Evolutionary conservation across 371 early-diverging fungal species (phyloP).

Genomic region (Mucor saturninus): DNA sequence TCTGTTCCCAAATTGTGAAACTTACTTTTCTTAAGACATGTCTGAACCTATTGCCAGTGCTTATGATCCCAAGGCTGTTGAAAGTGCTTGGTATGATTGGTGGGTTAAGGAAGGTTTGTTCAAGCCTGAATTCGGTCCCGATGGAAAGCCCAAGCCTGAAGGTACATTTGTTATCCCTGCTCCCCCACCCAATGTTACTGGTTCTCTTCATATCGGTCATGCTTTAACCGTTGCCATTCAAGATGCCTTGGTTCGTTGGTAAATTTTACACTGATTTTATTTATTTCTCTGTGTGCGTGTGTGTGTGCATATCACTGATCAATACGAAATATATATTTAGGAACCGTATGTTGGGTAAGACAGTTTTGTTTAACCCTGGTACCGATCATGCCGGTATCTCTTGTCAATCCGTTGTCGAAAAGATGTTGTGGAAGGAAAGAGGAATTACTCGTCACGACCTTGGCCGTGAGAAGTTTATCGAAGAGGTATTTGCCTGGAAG

Average conservation of each 20-base stretch:
- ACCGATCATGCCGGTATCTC: slow-evolving; percentile 99
- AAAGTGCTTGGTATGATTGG: slow-evolving; percentile 96
- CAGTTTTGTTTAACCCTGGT: slow-evolving; percentile 97
- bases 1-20: background rate
- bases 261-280: slow-evolving; percentile 1
- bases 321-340: slow-evolving; percentile 30
- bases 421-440: slow-evolving; percentile 85
- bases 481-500: slow-evolving; percentile 98
- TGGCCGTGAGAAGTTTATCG: slow-evolving; percentile 93
- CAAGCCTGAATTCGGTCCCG: slow-evolving; percentile 79
- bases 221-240: slow-evolving; percentile 97
- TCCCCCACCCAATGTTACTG: slow-evolving; percentile 99
- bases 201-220: slow-evolving; percentile 98
- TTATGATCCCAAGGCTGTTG: slow-evolving; percentile 95
- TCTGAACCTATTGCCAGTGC: slow-evolving; percentile 77
- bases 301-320: background rate
- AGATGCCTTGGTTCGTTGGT: slow-evolving; percentile 97
- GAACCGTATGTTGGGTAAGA: slow-evolving; percentile 98
- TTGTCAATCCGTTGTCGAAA: slow-evolving; percentile 98
- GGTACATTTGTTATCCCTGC: slow-evolving; percentile 93
- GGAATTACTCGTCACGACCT: slow-evolving; percentile 89
- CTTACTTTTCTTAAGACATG: slow-evolving; percentile 61
- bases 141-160: slow-evolving; percentile 77
- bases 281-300: no score
- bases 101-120: slow-evolving; percentile 95